Percentiles rank a stretch among this genome's conserved stretches.
phyloP scores from a whole-genome alignment of 257 asterid species.

The Primulina huaijiensis region DNA sequence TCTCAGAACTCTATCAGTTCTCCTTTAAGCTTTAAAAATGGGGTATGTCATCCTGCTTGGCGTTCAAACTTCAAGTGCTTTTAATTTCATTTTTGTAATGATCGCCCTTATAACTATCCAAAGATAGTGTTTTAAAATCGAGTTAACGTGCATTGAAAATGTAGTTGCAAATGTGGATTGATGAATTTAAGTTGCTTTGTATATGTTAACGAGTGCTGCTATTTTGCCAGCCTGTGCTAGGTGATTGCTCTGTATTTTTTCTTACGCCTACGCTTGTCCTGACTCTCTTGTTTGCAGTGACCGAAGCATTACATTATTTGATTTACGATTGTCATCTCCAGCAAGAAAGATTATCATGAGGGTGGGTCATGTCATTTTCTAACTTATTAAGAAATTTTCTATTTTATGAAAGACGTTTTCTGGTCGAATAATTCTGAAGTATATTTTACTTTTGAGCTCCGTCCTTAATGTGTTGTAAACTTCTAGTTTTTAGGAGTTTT shows the following conservation, averaged over 20 bases:
- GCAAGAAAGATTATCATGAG: constrained; percentile 77
- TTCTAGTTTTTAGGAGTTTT: no score
- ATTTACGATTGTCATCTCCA: constrained; percentile 72
- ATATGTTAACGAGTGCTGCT: constrained; percentile 6
- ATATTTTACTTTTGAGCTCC: background rate
- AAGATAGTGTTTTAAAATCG: no score
- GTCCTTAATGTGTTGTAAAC: background rate
- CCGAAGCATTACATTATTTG: constrained; percentile 84
- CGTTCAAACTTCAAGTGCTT: no score
- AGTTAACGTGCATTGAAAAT: no score
- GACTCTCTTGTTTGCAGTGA: constrained; percentile 54
- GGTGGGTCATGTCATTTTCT: constrained; percentile 37
- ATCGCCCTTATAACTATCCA: no score
- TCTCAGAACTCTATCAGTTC: no score
- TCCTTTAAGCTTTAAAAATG: no score
- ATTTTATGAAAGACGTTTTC: background rate
- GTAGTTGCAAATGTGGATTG: no score
- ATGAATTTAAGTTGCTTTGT: background rate
- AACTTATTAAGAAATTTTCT: background rate
- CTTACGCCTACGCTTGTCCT: no score
- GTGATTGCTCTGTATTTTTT: constrained; percentile 16
- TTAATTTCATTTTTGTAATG: no score
- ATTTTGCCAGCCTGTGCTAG: constrained; percentile 15
- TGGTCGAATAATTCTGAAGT: background rate
- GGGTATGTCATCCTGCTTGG: no score